phyloP scores from a whole-genome alignment of 2,329 filamentous ascomycete species.

The Botrytis hyacinthi region DNA sequence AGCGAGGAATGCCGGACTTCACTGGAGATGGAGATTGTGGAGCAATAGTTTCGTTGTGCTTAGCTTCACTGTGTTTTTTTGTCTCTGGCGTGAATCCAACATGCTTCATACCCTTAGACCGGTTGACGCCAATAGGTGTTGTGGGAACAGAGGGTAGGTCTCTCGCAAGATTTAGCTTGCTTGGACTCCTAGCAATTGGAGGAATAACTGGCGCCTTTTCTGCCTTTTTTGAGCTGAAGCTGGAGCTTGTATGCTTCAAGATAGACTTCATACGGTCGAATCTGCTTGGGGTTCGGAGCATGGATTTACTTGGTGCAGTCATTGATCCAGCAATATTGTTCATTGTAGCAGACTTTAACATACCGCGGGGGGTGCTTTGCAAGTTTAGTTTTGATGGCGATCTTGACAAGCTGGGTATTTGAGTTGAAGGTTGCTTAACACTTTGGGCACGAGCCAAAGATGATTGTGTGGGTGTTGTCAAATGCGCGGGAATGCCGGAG shows the following conservation, averaged over 20 bases:
- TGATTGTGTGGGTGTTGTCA: constrained; percentile 77
- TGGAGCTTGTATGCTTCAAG: constrained; percentile 42
- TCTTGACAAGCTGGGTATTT: constrained; percentile 47
- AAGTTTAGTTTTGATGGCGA: constrained; percentile 53
- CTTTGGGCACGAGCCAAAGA: constrained; percentile 62
- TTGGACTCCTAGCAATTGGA: constrained; percentile 40
- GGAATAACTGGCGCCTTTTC: constrained; percentile 30
- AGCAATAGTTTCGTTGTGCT: constrained; percentile 43
- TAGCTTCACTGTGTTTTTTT: constrained; percentile 45
- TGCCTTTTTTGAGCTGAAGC: constrained; percentile 30
- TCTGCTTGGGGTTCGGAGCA: constrained; percentile 32
- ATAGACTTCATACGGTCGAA: constrained; percentile 58
- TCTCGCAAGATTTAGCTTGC: constrained; percentile 54
- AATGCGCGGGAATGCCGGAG: constrained; percentile 49
- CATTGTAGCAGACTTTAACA: constrained; percentile 53
- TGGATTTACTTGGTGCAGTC: constrained; percentile 33
- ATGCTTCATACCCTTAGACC: constrained; percentile 65
- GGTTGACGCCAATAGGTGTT: constrained; percentile 49
- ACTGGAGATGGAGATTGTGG: constrained; percentile 57
- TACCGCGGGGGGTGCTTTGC: constrained; percentile 46
- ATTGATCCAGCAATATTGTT: constrained; percentile 43
- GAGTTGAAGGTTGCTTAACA: constrained; percentile 52
- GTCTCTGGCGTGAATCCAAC: constrained; percentile 78
- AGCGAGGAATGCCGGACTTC: constrained; percentile 49
- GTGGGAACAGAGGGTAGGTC: constrained; percentile 53